Conservation (phyloP, 106 monocot species). For the Ottelia alismoides region DNA sequence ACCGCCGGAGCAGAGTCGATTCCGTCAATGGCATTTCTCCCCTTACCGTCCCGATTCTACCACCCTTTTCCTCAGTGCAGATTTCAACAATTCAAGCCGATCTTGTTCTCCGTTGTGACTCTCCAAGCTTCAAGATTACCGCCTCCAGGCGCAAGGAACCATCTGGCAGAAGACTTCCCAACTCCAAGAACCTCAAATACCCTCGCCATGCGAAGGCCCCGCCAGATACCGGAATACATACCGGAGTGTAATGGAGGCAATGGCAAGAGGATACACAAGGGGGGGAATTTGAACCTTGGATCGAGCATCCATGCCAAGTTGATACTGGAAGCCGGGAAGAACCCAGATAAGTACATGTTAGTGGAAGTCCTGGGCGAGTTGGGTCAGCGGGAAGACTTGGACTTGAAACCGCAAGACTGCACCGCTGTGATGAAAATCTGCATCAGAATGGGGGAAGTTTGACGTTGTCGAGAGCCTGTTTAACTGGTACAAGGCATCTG, state of each 20-base stretch:
- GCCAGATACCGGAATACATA: constrained; percentile 15
- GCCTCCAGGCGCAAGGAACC: too few species aligned
- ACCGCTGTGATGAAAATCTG: constrained; percentile 86
- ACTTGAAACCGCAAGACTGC: constrained; percentile 59
- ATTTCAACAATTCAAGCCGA: too few species aligned
- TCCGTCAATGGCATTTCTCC: too few species aligned
- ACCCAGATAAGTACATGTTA: constrained; percentile 47
- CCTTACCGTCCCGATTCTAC: too few species aligned
- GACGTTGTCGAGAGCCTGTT: constrained; percentile 75
- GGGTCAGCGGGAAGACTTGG: constrained; percentile 46
- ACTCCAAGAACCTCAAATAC: constrained; percentile 23
- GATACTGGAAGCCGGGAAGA: constrained; percentile 49
- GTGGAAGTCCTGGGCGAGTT: constrained; percentile 54
- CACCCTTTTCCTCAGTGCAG: too few species aligned
- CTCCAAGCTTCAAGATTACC: too few species aligned
- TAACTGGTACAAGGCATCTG: constrained; percentile 50
- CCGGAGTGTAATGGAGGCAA: constrained; percentile 64
- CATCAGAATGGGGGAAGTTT: constrained; percentile 46
- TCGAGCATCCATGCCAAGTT: constrained; percentile 63
- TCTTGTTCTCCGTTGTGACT: too few species aligned
- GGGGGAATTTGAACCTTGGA: constrained; percentile 37
- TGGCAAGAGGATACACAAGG: constrained; percentile 67
- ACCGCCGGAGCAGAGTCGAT: too few species aligned
- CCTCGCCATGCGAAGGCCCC: constrained; percentile 33
- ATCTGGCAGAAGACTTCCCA: constrained; percentile 12